These are phyloP conservation scores for Russula emetica DNA, from an alignment of 768 basidiomycete genomes.

Conservation along the genomic window DNA sequence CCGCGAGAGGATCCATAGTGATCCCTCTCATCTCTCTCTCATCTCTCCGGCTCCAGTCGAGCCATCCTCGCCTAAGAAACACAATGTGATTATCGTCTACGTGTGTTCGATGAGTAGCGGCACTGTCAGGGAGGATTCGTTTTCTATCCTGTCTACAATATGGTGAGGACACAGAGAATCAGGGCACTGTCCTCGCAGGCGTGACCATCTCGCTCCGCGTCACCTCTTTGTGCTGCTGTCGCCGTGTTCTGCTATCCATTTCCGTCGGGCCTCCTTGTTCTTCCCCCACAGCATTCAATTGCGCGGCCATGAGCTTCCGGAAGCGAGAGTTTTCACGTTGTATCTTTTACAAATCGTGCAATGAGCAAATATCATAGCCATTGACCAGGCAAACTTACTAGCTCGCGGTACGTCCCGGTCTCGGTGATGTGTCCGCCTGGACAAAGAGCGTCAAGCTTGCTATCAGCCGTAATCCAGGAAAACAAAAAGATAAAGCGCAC, in stretches of 20 bases:
- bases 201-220: neutral
- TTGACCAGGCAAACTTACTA: constrained; percentile 41
- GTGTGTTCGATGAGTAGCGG: neutral
- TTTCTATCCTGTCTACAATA: neutral
- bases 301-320: constrained; percentile 84
- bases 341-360: constrained; percentile 41
- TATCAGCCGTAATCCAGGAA: neutral
- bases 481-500: constrained; percentile 36
- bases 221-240: neutral
- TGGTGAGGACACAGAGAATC: neutral
- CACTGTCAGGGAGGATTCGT: neutral
- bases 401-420: constrained; percentile 72
- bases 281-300: constrained; percentile 51
- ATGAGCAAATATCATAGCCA: neutral
- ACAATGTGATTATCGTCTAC: neutral
- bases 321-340: constrained; percentile 70
- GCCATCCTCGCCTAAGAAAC: no score
- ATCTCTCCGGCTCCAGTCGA: no score
- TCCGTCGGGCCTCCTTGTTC: neutral
- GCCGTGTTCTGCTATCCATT: neutral
- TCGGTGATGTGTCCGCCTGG: constrained; percentile 76
- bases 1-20: no score
- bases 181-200: neutral
- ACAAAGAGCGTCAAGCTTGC: neutral
- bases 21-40: no score